These are phyloP conservation scores for Leishmania tarentolae DNA, from an alignment of 208 protist species.

Conservation along the genomic window DNA sequence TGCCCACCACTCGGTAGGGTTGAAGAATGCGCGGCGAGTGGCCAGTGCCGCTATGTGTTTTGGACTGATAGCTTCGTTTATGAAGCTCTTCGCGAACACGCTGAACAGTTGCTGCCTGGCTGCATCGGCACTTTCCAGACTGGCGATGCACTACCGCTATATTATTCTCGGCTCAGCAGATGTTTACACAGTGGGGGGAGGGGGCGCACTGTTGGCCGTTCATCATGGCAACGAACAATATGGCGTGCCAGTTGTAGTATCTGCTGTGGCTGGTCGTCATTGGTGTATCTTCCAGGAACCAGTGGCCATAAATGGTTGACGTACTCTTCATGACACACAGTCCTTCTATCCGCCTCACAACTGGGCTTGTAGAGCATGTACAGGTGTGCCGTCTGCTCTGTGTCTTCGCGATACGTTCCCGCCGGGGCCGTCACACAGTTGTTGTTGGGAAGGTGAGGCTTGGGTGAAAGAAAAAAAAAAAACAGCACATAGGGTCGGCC, in stretches of 20 bases:
- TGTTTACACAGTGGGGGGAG: slow-evolving; percentile 37
- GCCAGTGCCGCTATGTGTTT: slow-evolving; percentile 23
- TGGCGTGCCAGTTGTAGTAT: slow-evolving; percentile 38
- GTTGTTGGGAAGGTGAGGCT: slow-evolving; percentile 11
- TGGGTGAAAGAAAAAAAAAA: slow-evolving; percentile 44
- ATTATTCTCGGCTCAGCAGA: slow-evolving; percentile 19
- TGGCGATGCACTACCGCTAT: slow-evolving; percentile 44
- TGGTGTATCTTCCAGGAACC: slow-evolving; percentile 16
- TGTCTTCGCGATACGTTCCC: slow-evolving; percentile 43
- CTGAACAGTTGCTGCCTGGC: slow-evolving; percentile 1
- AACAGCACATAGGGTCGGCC: neutral
- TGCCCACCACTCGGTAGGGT: slow-evolving; percentile 44
- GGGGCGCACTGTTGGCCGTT: slow-evolving; percentile 22
- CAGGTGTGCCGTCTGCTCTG: slow-evolving; percentile 33
- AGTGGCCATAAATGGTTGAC: slow-evolving; percentile 40
- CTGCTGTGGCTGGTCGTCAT: slow-evolving; percentile 25
- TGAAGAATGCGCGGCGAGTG: slow-evolving; percentile 27
- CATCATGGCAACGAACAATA: slow-evolving; percentile 34
- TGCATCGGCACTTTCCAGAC: neutral
- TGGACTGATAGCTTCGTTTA: slow-evolving; percentile 29
- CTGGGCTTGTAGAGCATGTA: slow-evolving; percentile 65
- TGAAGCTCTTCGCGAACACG: slow-evolving; percentile 26
- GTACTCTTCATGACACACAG: slow-evolving; percentile 48
- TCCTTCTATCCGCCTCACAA: slow-evolving; percentile 26
- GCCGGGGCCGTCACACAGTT: slow-evolving; percentile 56